Conservation (phyloP, 805 yeast species). For the Pichia manshurica region DNA sequence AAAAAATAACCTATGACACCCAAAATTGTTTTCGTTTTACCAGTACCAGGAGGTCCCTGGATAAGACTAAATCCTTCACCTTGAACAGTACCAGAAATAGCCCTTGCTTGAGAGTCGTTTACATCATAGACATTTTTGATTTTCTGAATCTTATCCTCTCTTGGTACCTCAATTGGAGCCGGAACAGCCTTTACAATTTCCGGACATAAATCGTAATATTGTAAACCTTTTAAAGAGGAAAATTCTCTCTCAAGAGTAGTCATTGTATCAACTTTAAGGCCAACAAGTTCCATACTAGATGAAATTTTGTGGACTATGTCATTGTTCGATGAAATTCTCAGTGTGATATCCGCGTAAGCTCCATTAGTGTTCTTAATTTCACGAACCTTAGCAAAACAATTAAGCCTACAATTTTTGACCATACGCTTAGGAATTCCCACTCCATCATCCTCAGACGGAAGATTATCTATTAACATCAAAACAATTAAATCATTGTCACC, state of each 20-base stretch:
- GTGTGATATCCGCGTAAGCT: conserved; percentile 67
- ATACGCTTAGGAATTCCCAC: conserved; percentile 17
- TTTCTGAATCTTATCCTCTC: conserved; percentile 33
- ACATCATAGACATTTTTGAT: conserved; percentile 51
- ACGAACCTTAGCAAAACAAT: conserved; percentile 76
- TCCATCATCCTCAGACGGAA: conserved; percentile 27
- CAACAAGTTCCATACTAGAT: conserved; percentile 59
- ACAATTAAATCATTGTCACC: conserved; percentile 75
- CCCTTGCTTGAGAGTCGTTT: conserved; percentile 86
- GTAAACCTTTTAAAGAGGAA: conserved; percentile 74
- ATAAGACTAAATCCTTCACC: conserved; percentile 79
- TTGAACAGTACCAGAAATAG: conserved; percentile 67
- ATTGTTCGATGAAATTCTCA: conserved; percentile 54
- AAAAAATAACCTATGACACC: conserved; percentile 82
- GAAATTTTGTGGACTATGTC: conserved; percentile 46
- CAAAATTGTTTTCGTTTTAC: conserved; percentile 93
- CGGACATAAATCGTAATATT: conserved; percentile 70
- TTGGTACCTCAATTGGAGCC: conserved; percentile 34
- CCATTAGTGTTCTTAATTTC: conserved; percentile 61
- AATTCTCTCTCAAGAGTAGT: conserved; percentile 91
- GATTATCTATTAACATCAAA: conserved; percentile 46
- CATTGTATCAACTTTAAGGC: conserved; percentile 77
- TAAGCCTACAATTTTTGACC: conserved; percentile 22
- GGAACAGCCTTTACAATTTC: conserved; percentile 67
- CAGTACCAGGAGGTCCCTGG: conserved; percentile 99